Evolutionary conservation across 352 stramenopile species (phyloP).

Genomic region (Phytopythium mirpurense): DNA sequence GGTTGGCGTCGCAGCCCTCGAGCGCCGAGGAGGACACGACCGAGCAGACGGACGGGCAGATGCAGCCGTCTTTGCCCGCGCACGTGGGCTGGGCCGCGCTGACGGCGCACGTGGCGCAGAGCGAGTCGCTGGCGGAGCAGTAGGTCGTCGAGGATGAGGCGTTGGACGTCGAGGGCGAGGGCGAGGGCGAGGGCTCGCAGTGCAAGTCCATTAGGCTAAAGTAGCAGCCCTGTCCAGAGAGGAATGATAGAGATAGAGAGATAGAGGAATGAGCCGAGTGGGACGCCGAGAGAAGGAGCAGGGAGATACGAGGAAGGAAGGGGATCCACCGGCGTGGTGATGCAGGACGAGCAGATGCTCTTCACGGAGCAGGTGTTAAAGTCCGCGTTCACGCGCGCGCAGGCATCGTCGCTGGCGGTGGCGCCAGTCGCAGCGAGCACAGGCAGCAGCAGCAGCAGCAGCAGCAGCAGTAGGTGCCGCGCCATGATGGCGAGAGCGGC

Average conservation of each 20-base stretch:
- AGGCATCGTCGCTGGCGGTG: slow-evolving; percentile 18
- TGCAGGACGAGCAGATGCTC: slow-evolving; percentile 32
- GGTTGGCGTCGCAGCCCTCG: slow-evolving; percentile 7
- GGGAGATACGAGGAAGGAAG: too few species aligned
- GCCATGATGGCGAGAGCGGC: too few species aligned
- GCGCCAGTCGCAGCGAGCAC: background rate
- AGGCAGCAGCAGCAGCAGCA: slow-evolving; percentile 4
- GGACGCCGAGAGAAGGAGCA: too few species aligned
- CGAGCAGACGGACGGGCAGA: slow-evolving; percentile 37
- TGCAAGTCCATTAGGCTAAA: slow-evolving; percentile 26
- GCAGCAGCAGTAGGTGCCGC: background rate
- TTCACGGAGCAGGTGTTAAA: slow-evolving; percentile 35
- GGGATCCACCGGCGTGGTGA: slow-evolving; percentile 13
- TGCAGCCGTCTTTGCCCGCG: slow-evolving; percentile 22
- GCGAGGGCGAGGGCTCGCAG: slow-evolving; percentile 13
- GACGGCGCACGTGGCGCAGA: slow-evolving; percentile 22
- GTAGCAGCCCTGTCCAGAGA: slow-evolving; percentile 16
- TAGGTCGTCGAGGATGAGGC: background rate
- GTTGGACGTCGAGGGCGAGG: background rate
- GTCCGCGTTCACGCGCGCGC: slow-evolving; percentile 22
- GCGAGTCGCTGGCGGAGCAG: slow-evolving; percentile 3
- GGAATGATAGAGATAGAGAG: background rate
- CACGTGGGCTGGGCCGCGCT: slow-evolving; percentile 27
- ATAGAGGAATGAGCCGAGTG: background rate
- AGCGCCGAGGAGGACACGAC: slow-evolving; percentile 10